Evolutionary conservation across 2,329 filamentous ascomycete genomes (phyloP).

Genomic region (Coniochaeta ligniaria): DNA sequence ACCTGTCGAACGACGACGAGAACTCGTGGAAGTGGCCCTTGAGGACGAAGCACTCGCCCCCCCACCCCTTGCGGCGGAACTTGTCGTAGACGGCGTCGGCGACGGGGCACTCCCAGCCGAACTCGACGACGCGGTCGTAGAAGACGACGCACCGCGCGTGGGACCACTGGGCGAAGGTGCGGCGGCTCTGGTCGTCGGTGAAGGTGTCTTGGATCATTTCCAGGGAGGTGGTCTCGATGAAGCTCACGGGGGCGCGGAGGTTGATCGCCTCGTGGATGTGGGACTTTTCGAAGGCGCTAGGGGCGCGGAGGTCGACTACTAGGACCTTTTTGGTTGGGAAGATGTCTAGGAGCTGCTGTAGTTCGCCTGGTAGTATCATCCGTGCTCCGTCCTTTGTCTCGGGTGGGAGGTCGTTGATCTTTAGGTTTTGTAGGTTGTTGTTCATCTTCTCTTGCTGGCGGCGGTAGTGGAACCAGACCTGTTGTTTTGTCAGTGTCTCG

Average conservation of each 20-base stretch:
- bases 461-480: slow-evolving; percentile 47
- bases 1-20: slow-evolving; percentile 42
- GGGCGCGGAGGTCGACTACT: slow-evolving; percentile 42
- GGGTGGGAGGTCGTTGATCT: slow-evolving; percentile 26
- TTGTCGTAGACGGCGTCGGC: slow-evolving; percentile 37
- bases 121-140: slow-evolving; percentile 43
- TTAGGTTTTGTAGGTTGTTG: slow-evolving; percentile 36
- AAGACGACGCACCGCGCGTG: slow-evolving; percentile 42
- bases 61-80: slow-evolving; percentile 39
- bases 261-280: slow-evolving; percentile 47
- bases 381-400: slow-evolving; percentile 25
- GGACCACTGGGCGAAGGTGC: slow-evolving; percentile 38
- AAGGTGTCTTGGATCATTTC: slow-evolving; percentile 45
- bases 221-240: slow-evolving; percentile 38
- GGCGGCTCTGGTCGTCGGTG: slow-evolving; percentile 38
- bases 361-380: slow-evolving; percentile 44
- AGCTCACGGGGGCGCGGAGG: slow-evolving; percentile 40
- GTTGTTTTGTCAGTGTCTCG: not conserved
- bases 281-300: slow-evolving; percentile 38
- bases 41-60: slow-evolving; percentile 43
- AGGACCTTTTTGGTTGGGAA: slow-evolving; percentile 36
- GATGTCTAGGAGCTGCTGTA: slow-evolving; percentile 43
- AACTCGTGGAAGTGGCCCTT: slow-evolving; percentile 52
- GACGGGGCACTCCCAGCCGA: slow-evolving; percentile 41
- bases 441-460: slow-evolving; percentile 39